These are phyloP conservation scores for Exobasidium rhododendri DNA, from an alignment of 1,284 basidiomycete genomes.

Conservation along the genomic window DNA sequence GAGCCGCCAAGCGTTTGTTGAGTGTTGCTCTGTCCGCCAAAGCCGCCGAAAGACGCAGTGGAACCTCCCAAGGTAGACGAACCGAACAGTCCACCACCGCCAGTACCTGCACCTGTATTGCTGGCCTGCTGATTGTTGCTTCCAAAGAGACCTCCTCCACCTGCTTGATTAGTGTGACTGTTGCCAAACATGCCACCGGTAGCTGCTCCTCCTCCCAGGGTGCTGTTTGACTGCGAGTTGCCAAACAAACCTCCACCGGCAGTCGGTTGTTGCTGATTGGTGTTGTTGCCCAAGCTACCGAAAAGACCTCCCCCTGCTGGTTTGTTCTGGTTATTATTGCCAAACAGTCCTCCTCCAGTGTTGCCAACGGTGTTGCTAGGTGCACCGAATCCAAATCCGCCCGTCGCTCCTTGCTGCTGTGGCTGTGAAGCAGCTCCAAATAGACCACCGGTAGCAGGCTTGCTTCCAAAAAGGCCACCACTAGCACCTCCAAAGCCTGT, in stretches of 20 bases:
- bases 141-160: conserved; percentile 58
- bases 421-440: conserved; percentile 48
- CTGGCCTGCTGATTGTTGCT: conserved; percentile 52
- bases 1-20: conserved; percentile 3
- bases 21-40: conserved; percentile 14
- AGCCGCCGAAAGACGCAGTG: conserved; percentile 23
- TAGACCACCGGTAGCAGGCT: conserved; percentile 46
- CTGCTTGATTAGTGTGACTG: background rate
- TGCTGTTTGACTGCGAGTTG: conserved; percentile 21
- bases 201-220: conserved; percentile 32
- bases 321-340: conserved; percentile 20
- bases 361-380: background rate
- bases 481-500: conserved; percentile 30
- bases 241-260: conserved; percentile 28
- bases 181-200: background rate
- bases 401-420: conserved; percentile 26
- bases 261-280: conserved; percentile 23
- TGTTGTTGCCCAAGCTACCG: conserved; percentile 13
- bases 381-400: conserved; percentile 36
- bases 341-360: conserved; percentile 26
- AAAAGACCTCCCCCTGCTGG: conserved; percentile 45
- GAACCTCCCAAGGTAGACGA: conserved; percentile 23
- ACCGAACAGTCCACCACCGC: conserved; percentile 37
- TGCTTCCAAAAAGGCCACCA: conserved; percentile 44
- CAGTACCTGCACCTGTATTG: conserved; percentile 8